Evolutionary conservation across 129 eudicot genomes (phyloP).

Genomic region (Scalesia atractyloides): DNA sequence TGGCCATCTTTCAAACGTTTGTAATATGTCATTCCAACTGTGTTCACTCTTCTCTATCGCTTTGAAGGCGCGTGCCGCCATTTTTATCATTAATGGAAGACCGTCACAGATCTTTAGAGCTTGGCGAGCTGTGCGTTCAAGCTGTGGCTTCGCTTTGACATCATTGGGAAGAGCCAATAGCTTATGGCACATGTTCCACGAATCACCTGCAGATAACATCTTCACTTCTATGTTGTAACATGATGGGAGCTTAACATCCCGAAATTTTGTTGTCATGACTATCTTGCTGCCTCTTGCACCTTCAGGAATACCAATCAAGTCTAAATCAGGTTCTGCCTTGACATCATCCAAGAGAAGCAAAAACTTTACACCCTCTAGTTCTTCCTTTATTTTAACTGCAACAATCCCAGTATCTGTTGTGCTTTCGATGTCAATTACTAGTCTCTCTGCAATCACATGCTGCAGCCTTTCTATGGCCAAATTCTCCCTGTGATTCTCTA

Average conservation of each 20-base stretch:
- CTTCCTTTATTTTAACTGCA: conserved; percentile 18
- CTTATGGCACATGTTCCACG: conserved; percentile 36
- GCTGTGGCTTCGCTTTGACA: conserved; percentile 17
- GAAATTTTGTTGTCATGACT: conserved; percentile 36
- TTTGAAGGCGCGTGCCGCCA: conserved; percentile 39
- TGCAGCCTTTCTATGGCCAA: conserved; percentile 36
- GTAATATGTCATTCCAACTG: conserved; percentile 32
- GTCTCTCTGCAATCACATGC: conserved; percentile 31
- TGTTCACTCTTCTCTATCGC: conserved; percentile 19
- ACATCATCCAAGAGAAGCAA: conserved; percentile 41
- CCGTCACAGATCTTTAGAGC: conserved; percentile 32
- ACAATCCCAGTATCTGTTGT: conserved; percentile 9
- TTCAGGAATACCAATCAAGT: conserved; percentile 30
- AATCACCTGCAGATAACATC: conserved; percentile 25
- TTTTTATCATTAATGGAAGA: conserved; percentile 39
- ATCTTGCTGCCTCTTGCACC: conserved; percentile 34
- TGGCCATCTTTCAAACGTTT: conserved; percentile 30
- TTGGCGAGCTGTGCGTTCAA: conserved; percentile 14
- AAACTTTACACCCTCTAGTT: conserved; percentile 24
- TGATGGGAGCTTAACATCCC: conserved; percentile 24
- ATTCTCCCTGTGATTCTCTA: conserved; percentile 31
- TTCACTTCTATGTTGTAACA: conserved; percentile 30
- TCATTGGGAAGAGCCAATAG: conserved; percentile 17
- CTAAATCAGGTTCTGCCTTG: conserved; percentile 32
- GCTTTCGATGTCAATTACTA: conserved; percentile 22